phyloP scores from a whole-genome alignment of 2,329 filamentous ascomycete species.

The Bimuria novae-zelandiae region DNA sequence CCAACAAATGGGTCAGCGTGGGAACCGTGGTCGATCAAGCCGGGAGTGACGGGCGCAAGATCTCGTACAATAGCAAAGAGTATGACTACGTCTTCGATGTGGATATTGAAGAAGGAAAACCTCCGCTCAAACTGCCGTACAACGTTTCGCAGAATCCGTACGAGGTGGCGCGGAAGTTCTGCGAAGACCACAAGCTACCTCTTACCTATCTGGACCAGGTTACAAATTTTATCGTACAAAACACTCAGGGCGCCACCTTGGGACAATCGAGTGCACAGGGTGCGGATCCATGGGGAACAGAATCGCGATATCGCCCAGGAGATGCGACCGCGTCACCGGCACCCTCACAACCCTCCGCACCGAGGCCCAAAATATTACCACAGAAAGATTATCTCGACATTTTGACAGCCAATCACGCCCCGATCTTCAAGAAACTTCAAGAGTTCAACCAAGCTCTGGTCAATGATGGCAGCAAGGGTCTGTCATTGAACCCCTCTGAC shows the following conservation, averaged over 20 bases:
- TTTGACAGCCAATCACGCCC: conserved; percentile 69
- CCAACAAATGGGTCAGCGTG: conserved; percentile 77
- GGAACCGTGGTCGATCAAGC: conserved; percentile 93
- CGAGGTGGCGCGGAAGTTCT: conserved; percentile 87
- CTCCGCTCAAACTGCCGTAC: conserved; percentile 89
- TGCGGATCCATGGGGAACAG: conserved; percentile 77
- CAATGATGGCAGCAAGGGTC: conserved; percentile 70
- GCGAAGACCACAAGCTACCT: conserved; percentile 85
- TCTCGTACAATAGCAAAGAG: conserved; percentile 77
- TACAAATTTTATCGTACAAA: conserved; percentile 87
- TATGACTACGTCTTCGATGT: conserved; percentile 98
- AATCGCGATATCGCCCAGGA: conserved; percentile 77
- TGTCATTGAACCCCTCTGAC: conserved; percentile 74
- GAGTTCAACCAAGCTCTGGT: conserved; percentile 77
- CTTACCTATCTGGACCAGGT: conserved; percentile 88
- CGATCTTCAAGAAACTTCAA: conserved; percentile 76
- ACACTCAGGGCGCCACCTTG: conserved; percentile 85
- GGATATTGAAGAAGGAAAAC: conserved; percentile 92
- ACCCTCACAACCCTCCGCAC: conserved; percentile 40
- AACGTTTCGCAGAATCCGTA: conserved; percentile 93
- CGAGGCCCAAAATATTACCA: conserved; percentile 68
- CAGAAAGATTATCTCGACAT: conserved; percentile 81
- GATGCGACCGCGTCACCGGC: conserved; percentile 53
- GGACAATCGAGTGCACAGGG: conserved; percentile 61
- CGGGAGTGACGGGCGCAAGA: conserved; percentile 70